Evolutionary conservation across 2,329 filamentous ascomycete species (phyloP).

Genomic region (Claviceps arundinis): DNA sequence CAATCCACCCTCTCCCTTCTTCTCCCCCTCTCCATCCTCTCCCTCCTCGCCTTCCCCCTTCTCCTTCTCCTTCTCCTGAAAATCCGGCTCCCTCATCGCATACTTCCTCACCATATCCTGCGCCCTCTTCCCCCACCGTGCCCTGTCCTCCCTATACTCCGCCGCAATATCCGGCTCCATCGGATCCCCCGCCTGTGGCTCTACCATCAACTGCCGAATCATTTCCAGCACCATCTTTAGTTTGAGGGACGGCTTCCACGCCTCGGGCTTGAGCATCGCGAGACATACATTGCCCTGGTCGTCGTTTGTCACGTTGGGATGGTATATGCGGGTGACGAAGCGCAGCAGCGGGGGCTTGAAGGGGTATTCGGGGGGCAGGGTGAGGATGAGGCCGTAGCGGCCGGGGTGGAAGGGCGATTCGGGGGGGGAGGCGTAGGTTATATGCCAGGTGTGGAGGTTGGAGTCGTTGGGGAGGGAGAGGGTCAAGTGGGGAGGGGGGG

Average conservation of each 20-base stretch:
- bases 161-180: constrained; percentile 79
- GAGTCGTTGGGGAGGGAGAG: constrained; percentile 32
- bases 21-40: background rate
- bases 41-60: background rate
- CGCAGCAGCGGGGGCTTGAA: constrained; percentile 74
- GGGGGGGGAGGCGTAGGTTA: constrained; percentile 32
- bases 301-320: constrained; percentile 89
- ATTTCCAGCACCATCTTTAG: constrained; percentile 65
- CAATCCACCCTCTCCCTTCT: background rate
- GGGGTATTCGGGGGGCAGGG: constrained; percentile 68
- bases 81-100: constrained; percentile 36
- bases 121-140: constrained; percentile 61
- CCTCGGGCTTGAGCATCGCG: constrained; percentile 66
- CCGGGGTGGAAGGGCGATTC: constrained; percentile 46
- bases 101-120: constrained; percentile 62
- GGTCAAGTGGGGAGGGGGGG: constrained; percentile 33
- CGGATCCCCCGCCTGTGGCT: constrained; percentile 80
- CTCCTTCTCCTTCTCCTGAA: constrained; percentile 9
- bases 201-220: constrained; percentile 57
- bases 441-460: constrained; percentile 40
- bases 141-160: constrained; percentile 57
- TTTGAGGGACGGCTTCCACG: constrained; percentile 83
- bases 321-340: constrained; percentile 86
- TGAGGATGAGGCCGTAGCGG: constrained; percentile 58
- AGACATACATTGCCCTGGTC: constrained; percentile 75